Percentiles rank a stretch among this genome's conserved stretches.
Conservation (phyloP, 805 yeast genomes). For the Cephaloascus fragrans region DNA sequence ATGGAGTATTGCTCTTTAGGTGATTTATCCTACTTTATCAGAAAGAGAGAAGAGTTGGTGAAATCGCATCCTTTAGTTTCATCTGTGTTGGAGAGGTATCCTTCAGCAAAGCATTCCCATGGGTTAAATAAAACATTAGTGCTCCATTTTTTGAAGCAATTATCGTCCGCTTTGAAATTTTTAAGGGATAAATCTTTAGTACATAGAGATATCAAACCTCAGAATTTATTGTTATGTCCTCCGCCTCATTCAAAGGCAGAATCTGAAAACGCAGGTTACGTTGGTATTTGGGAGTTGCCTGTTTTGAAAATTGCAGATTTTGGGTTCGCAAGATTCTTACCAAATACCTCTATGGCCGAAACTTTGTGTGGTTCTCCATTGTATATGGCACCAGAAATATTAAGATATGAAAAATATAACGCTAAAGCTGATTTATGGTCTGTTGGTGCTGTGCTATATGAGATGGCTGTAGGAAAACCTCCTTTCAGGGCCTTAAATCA, state of each 20-base stretch:
- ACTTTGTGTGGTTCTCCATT: conserved; percentile 96
- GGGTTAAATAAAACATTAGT: conserved; percentile 78
- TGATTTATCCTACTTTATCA: conserved; percentile 80
- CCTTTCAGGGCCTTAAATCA: conserved; percentile 94
- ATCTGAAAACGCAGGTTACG: conserved; percentile 48
- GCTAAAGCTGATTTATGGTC: conserved; percentile 99
- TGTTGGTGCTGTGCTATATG: conserved; percentile 92
- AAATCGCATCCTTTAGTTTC: conserved; percentile 71
- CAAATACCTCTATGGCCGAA: conserved; percentile 90
- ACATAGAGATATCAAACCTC: conserved; percentile 95
- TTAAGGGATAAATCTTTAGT: conserved; percentile 77
- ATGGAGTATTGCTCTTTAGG: conserved; percentile 98
- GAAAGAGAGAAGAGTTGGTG: conserved; percentile 61
- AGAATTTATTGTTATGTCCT: conserved; percentile 72
- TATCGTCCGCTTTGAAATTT: conserved; percentile 76
- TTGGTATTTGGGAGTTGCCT: conserved; percentile 85
- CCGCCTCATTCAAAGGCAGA: conserved; percentile 60
- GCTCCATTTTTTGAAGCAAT: conserved; percentile 77
- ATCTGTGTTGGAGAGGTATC: conserved; percentile 69
- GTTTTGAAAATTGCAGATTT: conserved; percentile 91
- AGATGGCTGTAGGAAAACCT: conserved; percentile 94
- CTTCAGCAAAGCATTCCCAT: conserved; percentile 66
- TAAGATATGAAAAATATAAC: conserved; percentile 88
- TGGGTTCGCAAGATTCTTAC: conserved; percentile 93
- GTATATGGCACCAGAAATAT: conserved; percentile 97